phyloP scores from a whole-genome alignment of 345 rosid species.

The Tarenaya hassleriana region DNA sequence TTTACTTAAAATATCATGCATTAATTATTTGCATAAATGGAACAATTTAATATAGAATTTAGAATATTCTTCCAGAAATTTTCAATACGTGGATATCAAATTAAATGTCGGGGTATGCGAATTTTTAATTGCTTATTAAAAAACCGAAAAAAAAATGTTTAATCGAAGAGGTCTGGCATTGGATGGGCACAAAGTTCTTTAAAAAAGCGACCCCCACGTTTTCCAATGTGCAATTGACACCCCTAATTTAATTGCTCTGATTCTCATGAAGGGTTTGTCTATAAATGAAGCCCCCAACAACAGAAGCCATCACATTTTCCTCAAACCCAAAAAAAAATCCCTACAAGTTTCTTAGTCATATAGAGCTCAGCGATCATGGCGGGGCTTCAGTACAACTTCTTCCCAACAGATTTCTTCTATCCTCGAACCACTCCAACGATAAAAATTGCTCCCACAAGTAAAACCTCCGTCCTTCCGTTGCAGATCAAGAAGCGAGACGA shows the following conservation, averaged over 20 bases:
- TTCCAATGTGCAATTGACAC: not conserved
- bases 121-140: too few species aligned
- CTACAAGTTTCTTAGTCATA: not conserved
- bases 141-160: not conserved
- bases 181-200: not conserved
- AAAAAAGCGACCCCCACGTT: not conserved
- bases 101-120: too few species aligned
- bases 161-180: too few species aligned
- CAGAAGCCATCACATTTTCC: not conserved
- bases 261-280: not conserved
- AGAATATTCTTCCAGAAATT: too few species aligned
- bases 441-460: slow-evolving; percentile 10
- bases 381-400: slow-evolving; percentile 45
- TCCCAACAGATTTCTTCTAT: slow-evolving; percentile 49
- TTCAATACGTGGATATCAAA: too few species aligned
- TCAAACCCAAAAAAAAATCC: slow-evolving; percentile 13
- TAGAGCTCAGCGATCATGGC: slow-evolving; percentile 25
- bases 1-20: too few species aligned
- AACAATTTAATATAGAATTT: too few species aligned
- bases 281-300: slow-evolving; percentile 20
- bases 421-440: slow-evolving; percentile 35
- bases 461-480: not conserved
- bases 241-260: slow-evolving; percentile 7
- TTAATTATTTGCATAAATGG: too few species aligned
- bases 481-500: not conserved